Evolutionary conservation across 1,139 yeast species (phyloP), one percentile per base, ranked within the genome.

Genomic region (Kurtzmaniella quercitrusa): DNA sequence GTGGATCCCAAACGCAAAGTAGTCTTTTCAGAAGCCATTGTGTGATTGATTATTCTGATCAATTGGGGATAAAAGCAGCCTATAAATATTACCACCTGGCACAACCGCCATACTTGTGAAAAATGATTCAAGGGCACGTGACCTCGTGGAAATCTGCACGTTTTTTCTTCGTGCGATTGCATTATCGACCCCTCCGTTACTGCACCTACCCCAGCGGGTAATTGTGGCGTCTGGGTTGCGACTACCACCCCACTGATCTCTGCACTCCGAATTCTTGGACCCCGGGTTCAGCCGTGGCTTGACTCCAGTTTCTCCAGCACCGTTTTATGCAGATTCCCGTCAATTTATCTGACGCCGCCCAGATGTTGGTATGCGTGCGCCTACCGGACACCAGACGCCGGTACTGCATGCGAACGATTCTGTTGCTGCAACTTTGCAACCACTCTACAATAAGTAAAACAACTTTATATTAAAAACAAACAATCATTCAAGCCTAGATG

Each of bases 1-100:
- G 71, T 79, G 43, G 89, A 78, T 37, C 91, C 91, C 53, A 84
- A 63, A 60, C 73, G 66, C 42, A 58, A 54, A 34, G 63, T 51
- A 27, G 49, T 46, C 43, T 50, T 49, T 17, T 39, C 17, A 15
- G 29, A 11, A 33, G 36, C 19, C 37, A 31, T 39, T 39, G 34
- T 38, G 11, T 21, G 24, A 37, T 19, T 33, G 15, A 29, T 18
- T 16, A 29, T n/a, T 19, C 14, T 37, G 29, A 19, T 14, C 8
- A 18, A 18, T n/a, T n/a, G 10, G 23, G 39, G 16, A 5, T n/a
- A n/a, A 9, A 14, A 8, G 7, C 7, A 17, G 14, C 39, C 31
- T 21, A 14, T 38, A n/a, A 15, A 24, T 25, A 38, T 14, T 24
- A 3, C 34, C 23, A 38, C 25, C 17, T 16, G 24, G 5, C 33